Base-by-base conservation (phyloP, 1,284 basidiomycete genomes). In the Wolfiporia cocos region DNA sequence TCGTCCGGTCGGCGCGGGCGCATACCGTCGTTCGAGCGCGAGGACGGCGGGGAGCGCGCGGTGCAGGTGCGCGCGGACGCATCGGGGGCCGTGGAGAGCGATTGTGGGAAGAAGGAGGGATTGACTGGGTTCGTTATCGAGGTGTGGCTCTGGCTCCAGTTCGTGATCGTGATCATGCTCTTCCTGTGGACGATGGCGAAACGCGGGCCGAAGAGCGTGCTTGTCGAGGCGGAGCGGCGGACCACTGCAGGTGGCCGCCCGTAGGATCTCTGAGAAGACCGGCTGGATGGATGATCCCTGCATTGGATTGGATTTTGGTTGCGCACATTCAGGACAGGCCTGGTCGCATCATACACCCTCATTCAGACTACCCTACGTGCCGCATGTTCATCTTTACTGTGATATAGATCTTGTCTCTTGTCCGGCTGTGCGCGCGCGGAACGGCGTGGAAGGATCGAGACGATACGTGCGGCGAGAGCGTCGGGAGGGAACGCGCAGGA, bases 61-160 rank as follows among this genome's bases (percentile, higher is more conserved):
- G 43, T 47, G 39, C 36, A 42, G 34, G 36, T 43, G 19, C 39
- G 44, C 11, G 48, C 43, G 31, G 50, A 49, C 34, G 41, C 42
- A 10, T 51, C 52, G 23, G 33, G 47, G 29, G 44, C 46, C 28
- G 28, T 43, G 34, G 39, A 42, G 26, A 23, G 41, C 18, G 42
- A 36, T 19, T 37, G 52, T 17, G 51, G 50, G 37, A 58, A 53
- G 51, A 50, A 61, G 40, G 59, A 59, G 23, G 68, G 71, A 17
- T 54, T 76, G 33, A 69, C 69, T 11, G 67, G 64, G 21, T 61
- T 82, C 39, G 58, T 87, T 46, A 52, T 89, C 33, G 81, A 86
- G 62, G 56, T 83, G 18, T 89, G 86, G 86, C 59, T 89, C 44
- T 86, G 86, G 85, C 57, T 87, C 40, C 86, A 89, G 60, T 88